These are phyloP conservation scores for Niveomyces coronatus DNA, from an alignment of 2,329 filamentous ascomycete genomes.

Conservation along the genomic window DNA sequence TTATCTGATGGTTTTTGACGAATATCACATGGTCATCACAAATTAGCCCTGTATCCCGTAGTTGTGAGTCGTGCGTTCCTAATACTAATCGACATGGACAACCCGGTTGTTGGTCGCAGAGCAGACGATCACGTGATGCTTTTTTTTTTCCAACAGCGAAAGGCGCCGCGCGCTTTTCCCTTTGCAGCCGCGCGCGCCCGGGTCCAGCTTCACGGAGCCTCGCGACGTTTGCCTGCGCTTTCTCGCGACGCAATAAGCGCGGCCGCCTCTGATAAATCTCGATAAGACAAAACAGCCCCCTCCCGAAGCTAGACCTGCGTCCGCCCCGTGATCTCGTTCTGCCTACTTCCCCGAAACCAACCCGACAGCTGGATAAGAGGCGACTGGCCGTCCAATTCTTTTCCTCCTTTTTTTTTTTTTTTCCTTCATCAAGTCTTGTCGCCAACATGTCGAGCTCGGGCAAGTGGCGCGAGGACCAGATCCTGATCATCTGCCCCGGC, in stretches of 20 bases:
- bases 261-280: background rate
- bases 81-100: too few relatives aligned
- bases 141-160: too few relatives aligned
- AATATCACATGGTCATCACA: background rate
- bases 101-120: too few relatives aligned
- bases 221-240: conserved; percentile 4
- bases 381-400: too few relatives aligned
- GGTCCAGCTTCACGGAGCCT: conserved; percentile 1
- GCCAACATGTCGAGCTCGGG: conserved; percentile 45
- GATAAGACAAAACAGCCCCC: too few relatives aligned
- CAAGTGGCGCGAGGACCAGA: conserved; percentile 55
- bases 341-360: too few relatives aligned
- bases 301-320: too few relatives aligned
- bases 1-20: conserved; percentile 1
- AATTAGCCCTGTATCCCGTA: background rate
- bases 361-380: too few relatives aligned
- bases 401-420: too few relatives aligned
- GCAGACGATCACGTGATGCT: conserved; percentile 3
- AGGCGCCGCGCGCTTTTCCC: background rate
- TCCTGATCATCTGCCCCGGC: conserved; percentile 66
- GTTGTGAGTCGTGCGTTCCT: background rate
- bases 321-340: too few relatives aligned
- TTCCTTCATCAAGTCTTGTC: background rate
- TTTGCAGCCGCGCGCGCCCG: conserved; percentile 4
- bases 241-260: conserved; percentile 8